These are phyloP conservation scores for Cutaneotrichosporon daszewskae DNA, from an alignment of 1,284 basidiomycete species.

Conservation along the genomic window DNA sequence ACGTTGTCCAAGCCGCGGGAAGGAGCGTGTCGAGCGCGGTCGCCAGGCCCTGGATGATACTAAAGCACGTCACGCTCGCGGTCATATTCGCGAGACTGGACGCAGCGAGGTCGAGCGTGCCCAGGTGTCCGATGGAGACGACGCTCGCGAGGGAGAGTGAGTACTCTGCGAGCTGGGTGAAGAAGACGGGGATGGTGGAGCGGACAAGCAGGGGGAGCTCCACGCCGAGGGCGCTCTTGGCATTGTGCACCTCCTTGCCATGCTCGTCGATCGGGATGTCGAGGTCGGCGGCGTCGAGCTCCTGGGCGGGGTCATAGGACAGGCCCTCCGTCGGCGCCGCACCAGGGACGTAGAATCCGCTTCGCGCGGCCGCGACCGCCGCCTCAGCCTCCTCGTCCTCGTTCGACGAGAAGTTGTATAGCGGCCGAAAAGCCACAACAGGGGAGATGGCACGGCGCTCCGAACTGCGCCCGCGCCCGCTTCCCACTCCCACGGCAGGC, in stretches of 20 bases:
- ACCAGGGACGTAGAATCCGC: constrained; percentile 5
- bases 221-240: constrained; percentile 12
- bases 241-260: constrained; percentile 11
- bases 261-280: constrained; percentile 32
- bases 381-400: constrained; percentile 7
- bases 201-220: constrained; percentile 40
- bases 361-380: not conserved
- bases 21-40: constrained; percentile 83
- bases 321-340: constrained; percentile 2
- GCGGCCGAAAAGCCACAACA: constrained; percentile 6
- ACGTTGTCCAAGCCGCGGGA: constrained; percentile 80
- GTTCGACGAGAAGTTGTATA: not conserved
- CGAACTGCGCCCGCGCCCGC: constrained; percentile 8
- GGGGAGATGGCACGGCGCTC: constrained; percentile 15
- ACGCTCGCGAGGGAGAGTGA: constrained; percentile 50
- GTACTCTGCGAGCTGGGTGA: constrained; percentile 47
- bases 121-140: constrained; percentile 76
- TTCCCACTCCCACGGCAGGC: too few relatives aligned
- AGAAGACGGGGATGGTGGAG: constrained; percentile 40
- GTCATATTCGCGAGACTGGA: constrained; percentile 43
- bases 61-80: constrained; percentile 53
- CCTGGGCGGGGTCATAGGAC: constrained; percentile 39
- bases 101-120: constrained; percentile 65
- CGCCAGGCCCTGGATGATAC: constrained; percentile 77
- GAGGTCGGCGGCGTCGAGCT: constrained; percentile 42